A percentile compares a stretch with the other conserved stretches of the same genome.
Evolutionary conservation across 306 rosid species (phyloP).

Genomic region (Argentina anserina): DNA sequence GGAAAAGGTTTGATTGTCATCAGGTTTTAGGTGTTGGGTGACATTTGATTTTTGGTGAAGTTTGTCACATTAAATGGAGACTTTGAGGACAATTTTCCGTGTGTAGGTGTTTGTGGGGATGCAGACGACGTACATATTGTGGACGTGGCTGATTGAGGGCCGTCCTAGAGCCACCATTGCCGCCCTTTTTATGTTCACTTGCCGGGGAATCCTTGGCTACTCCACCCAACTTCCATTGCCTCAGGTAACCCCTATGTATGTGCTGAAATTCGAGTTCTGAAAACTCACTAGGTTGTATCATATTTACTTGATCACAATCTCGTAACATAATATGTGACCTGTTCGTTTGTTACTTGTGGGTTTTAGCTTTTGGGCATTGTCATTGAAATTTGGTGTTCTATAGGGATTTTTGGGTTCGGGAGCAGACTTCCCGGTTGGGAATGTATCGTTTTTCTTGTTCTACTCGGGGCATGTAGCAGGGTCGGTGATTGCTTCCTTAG

Average conservation of each 20-base stretch:
- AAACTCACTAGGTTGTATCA: neutral
- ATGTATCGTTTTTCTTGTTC: slow-evolving; percentile 81
- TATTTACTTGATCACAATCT: neutral
- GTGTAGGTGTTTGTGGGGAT: slow-evolving; percentile 76
- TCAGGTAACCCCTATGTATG: slow-evolving; percentile 40
- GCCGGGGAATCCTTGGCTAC: slow-evolving; percentile 87
- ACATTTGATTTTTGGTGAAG: neutral
- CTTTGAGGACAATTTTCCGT: neutral
- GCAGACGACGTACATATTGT: slow-evolving; percentile 80
- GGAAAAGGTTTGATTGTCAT: neutral
- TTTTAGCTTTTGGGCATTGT: neutral
- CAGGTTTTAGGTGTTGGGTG: neutral
- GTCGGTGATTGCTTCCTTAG: slow-evolving; percentile 81
- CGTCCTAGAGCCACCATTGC: slow-evolving; percentile 82
- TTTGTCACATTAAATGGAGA: neutral
- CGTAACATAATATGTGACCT: neutral
- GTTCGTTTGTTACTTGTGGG: neutral
- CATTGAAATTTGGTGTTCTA: neutral
- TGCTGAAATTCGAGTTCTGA: neutral
- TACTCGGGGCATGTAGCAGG: slow-evolving; percentile 92
- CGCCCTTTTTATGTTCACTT: slow-evolving; percentile 85
- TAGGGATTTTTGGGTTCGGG: slow-evolving; percentile 89
- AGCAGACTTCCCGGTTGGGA: slow-evolving; percentile 88
- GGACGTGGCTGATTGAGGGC: slow-evolving; percentile 91
- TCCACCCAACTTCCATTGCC: slow-evolving; percentile 94